Conservation (phyloP, 2,329 filamentous ascomycete species). For the Penicillium sp. region DNA sequence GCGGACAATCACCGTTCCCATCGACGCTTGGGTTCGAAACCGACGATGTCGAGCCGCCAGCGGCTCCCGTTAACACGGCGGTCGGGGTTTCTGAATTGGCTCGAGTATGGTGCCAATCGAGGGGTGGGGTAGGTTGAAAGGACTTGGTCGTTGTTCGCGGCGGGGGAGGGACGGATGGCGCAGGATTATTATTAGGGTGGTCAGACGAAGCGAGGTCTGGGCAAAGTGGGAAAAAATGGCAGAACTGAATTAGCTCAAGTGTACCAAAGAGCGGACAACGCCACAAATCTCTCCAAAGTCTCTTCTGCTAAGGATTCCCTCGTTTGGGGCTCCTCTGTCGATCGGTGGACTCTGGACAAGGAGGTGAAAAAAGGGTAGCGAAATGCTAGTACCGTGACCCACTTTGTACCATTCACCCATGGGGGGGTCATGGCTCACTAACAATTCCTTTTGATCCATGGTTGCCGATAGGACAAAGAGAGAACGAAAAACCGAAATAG, state of each 20-base stretch:
- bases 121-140: conserved; percentile 53
- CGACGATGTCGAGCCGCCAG: conserved; percentile 37
- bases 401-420: conserved; percentile 21
- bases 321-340: conserved; percentile 16
- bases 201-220: conserved; percentile 16
- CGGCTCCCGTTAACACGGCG: conserved; percentile 54
- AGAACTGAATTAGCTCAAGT: conserved; percentile 11
- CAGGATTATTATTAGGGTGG: conserved; percentile 12
- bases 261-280: conserved; percentile 12
- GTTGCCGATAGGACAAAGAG: neutral
- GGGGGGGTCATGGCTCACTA: conserved; percentile 17
- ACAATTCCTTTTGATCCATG: conserved; percentile 6
- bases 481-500: neutral
- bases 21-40: conserved; percentile 37
- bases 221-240: conserved; percentile 6
- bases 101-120: conserved; percentile 65
- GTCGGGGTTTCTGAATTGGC: conserved; percentile 67
- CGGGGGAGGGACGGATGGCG: conserved; percentile 44
- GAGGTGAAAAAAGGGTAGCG: conserved; percentile 24
- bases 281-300: conserved; percentile 12
- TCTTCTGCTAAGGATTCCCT: conserved; percentile 1
- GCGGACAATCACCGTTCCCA: conserved; percentile 33
- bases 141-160: conserved; percentile 63
- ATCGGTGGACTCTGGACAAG: conserved; percentile 22
- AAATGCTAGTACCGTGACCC: conserved; percentile 30